Evolutionary conservation across 768 basidiomycete species (phyloP), one percentile per base, ranked within the genome.

Genomic region (Kwoniella bestiolae): DNA sequence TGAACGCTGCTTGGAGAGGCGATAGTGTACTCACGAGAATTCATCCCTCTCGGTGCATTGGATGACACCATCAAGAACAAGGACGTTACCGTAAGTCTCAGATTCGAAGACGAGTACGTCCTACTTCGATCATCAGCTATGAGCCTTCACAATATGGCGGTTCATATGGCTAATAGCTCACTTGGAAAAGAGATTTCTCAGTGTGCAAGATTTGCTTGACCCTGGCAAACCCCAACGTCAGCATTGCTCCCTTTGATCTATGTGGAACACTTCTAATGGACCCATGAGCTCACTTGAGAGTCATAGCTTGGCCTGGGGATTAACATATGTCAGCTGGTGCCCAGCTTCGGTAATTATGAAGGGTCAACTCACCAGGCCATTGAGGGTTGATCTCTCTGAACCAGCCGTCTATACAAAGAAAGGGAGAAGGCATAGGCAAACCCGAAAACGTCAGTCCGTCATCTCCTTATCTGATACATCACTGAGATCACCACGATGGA

Each of bases 11-110:
- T 32, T 16, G 18, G n/a, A 38, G 28, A 16, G 18, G 21, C 28
- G 16, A 28, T 50, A 16, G 47, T n/a, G 23, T 14, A 68, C 73
- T 52, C 41, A 71, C 93, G 94, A 94, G 83, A 99, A 99, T 82
- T 99, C 96, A 78, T 99, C 96, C 51, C 94, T 88, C 83, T 99
- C 96, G 1, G 94, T 96, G 83, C 91, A 93, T 81, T 99, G 95
- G 71, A 99, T 91, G 60, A 90, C 92, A 58, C 93, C 91, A 79
- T 99, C 95, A 31, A 99, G 87, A 21, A 94, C 89, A 62, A 99
- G 86, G 50, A 98, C 94, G 76, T 97, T 97, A n/a, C 95, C 95
- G 78, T 90, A 95, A 0, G 93, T 91, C 83, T 91, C 92, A 0
- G 92, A 94, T 81, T 94, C 89, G 77, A 98, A 97, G 60, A 99